Evolutionary conservation across 306 rosid genomes (phyloP).

Genomic region (Vachellia pachyceras): DNA sequence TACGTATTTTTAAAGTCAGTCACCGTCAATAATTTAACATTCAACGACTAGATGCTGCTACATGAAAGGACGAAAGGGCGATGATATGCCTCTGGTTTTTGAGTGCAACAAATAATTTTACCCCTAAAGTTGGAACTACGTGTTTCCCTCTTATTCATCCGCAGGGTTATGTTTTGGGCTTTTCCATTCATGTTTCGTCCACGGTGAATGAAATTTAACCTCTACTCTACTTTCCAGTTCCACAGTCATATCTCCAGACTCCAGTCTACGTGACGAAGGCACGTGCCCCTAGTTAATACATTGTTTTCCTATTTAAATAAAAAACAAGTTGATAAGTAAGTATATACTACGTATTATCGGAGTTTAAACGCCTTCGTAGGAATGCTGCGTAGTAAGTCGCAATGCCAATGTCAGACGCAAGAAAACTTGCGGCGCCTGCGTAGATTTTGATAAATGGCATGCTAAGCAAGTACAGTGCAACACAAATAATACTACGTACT

Average conservation of each 20-base stretch:
- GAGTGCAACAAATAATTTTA: slow-evolving; percentile 26
- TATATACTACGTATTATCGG: no score
- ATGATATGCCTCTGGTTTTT: slow-evolving; percentile 62
- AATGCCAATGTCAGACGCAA: no score
- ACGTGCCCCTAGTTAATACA: not conserved
- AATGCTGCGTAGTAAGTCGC: no score
- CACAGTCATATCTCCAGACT: not conserved
- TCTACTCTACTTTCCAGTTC: not conserved
- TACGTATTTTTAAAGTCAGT: not conserved
- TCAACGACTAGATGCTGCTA: not conserved
- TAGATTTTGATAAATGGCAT: slow-evolving; percentile 16
- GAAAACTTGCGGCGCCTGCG: slow-evolving; percentile 6
- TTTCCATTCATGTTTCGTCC: not conserved
- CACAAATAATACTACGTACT: not conserved
- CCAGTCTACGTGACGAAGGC: not conserved
- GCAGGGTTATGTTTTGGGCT: slow-evolving; percentile 43
- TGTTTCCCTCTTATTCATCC: slow-evolving; percentile 43
- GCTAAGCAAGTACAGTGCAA: not conserved
- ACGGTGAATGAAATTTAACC: not conserved
- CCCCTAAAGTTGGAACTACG: slow-evolving; percentile 44
- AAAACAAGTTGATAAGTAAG: no score
- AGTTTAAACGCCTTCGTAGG: no score
- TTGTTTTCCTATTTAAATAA: no score
- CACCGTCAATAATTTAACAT: not conserved
- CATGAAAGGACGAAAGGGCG: not conserved